Conservation (phyloP, 495 filamentous ascomycete species). For the Aspergillus affinis region DNA sequence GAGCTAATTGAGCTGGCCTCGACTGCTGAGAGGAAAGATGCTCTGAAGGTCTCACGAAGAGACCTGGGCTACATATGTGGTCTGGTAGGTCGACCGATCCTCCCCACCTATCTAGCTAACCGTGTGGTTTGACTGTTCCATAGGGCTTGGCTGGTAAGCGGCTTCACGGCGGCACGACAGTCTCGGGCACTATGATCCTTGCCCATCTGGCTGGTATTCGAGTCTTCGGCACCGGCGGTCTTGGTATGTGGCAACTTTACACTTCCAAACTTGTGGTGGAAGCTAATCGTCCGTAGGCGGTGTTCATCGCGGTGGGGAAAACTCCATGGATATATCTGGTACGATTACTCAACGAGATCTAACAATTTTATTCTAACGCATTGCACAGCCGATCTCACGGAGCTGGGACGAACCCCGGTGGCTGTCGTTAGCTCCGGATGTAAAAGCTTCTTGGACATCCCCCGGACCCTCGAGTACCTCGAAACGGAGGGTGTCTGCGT, state of each 20-base stretch:
- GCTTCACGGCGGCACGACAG: slow-evolving; percentile 86
- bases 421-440: slow-evolving; percentile 87
- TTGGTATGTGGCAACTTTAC: slow-evolving; percentile 30
- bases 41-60: slow-evolving; percentile 79
- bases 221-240: slow-evolving; percentile 82
- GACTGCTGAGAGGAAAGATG: slow-evolving; percentile 59
- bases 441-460: slow-evolving; percentile 94
- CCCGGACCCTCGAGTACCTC: slow-evolving; percentile 86
- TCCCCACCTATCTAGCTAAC: neutral
- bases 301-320: slow-evolving; percentile 87
- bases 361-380: slow-evolving; percentile 6
- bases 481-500: slow-evolving; percentile 91
- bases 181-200: slow-evolving; percentile 89
- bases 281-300: slow-evolving; percentile 62
- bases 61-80: slow-evolving; percentile 82
- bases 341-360: slow-evolving; percentile 2
- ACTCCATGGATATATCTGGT: slow-evolving; percentile 83
- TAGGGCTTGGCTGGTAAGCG: slow-evolving; percentile 63
- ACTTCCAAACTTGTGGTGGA: neutral
- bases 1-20: slow-evolving; percentile 71
- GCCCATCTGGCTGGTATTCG: slow-evolving; percentile 85
- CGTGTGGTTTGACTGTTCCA: neutral
- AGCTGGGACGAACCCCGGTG: slow-evolving; percentile 88
- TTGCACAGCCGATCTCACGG: slow-evolving; percentile 75
- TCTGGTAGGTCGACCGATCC: slow-evolving; percentile 53